Evolutionary conservation across 2,329 filamentous ascomycete species (phyloP).

Genomic region (Botrytis porri): DNA sequence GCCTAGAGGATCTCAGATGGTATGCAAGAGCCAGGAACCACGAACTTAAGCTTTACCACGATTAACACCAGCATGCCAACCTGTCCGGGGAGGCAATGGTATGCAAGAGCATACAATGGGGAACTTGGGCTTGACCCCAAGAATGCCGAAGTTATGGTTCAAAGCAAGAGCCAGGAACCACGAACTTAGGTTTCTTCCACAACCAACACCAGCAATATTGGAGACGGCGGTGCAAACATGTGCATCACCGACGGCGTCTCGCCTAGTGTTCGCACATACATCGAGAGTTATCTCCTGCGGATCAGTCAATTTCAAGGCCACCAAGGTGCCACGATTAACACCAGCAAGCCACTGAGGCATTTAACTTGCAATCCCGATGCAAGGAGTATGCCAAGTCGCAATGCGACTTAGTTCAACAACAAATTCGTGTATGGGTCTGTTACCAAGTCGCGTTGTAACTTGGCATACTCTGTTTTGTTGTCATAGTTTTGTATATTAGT

Average conservation of each 20-base stretch:
- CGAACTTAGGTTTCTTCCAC: background rate
- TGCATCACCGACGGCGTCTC: conserved; percentile 28
- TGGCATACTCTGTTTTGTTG: background rate
- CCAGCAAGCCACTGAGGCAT: background rate
- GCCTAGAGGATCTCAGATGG: background rate
- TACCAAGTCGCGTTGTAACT: background rate
- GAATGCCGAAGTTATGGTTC: too few species aligned
- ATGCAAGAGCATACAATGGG: background rate
- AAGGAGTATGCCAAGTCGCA: conserved; percentile 60
- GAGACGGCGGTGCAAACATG: background rate
- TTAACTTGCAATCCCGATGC: background rate
- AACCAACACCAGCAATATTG: background rate
- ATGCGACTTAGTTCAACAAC: conserved; percentile 59
- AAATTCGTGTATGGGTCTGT: conserved; percentile 57
- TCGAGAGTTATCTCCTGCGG: conserved; percentile 33
- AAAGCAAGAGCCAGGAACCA: too few species aligned
- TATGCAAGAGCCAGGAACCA: background rate
- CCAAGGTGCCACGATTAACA: conserved; percentile 13
- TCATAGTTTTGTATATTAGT: background rate
- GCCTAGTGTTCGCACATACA: conserved; percentile 22
- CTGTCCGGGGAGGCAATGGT: background rate
- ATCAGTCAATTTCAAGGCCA: conserved; percentile 25
- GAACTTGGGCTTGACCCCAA: too few species aligned
- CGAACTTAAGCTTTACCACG: background rate
- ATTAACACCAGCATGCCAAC: background rate